Base-by-base conservation (phyloP, 345 rosid genomes). In the Populus simonii region DNA sequence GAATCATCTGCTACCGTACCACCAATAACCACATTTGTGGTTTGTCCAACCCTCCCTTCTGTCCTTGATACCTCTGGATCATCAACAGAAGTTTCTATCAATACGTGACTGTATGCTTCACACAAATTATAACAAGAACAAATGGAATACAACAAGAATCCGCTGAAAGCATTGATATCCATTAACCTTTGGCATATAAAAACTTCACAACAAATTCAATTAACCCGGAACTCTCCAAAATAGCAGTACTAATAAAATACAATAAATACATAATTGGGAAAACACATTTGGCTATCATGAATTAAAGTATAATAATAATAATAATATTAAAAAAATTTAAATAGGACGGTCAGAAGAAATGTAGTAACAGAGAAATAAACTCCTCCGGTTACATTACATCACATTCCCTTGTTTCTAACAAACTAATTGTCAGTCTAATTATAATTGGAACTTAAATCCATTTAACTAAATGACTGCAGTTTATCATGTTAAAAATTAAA, bases 1-100 rank as follows among this genome's bases (percentile, higher is more conserved):
- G 99, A 90, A 84, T 93, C 99, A 88, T 93, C 97, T 9, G 90
- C 83, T 5, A 96, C 98, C 1, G 98, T 93, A 53, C 99, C 99
- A 36, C 97, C 99, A 69, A 93, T 93, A 35, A 96, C 92, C 72
- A 93, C 87, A 80, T 96, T 93, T 27, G 99, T 96, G 1, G 99
- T 93, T 83, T 96, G 94, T 39, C 99, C 95, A 80, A 96, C 86
- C 84, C 98, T 93, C 70, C 97, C 98, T 81, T 96, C 97, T 3
- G 93, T 82, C 89, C 85, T 96, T 27, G 99, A 96, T 65, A 96
- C 94, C 91, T 93, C 99, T 96, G 85, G 22, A 75, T 38, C 76
- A 55, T 31, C 39, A 73, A 67, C 78, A 51, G 31, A 70, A 77
- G 41, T 15, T 31, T 36, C 6, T 22, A 57, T 73, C 61, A 76